phyloP scores from a whole-genome alignment of 169 alveolate species.

The Cryptosporidium bovis region DNA sequence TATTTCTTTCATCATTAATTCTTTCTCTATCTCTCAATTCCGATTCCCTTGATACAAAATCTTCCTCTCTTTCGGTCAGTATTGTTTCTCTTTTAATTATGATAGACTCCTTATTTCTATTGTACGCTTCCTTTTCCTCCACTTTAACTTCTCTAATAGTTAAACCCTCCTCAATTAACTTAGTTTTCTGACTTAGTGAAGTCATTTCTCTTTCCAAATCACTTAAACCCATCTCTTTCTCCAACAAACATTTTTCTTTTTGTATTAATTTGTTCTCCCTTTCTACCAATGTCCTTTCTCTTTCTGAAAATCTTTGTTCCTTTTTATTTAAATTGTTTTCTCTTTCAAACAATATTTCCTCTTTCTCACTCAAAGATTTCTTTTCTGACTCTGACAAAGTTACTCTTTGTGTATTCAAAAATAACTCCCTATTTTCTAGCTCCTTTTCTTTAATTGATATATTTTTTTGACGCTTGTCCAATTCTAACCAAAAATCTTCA shows the following conservation, averaged over 20 bases:
- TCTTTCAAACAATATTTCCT: slow-evolving; percentile 18
- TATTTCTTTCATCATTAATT: slow-evolving; percentile 2
- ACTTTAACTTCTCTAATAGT: slow-evolving; percentile 31
- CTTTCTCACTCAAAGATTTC: slow-evolving; percentile 39
- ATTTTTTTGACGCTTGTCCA: slow-evolving; percentile 45
- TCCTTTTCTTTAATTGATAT: slow-evolving; percentile 39
- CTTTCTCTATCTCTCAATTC: slow-evolving; percentile 46
- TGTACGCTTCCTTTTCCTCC: slow-evolving; percentile 35
- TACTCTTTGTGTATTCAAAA: slow-evolving; percentile 18
- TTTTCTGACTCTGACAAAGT: slow-evolving; percentile 48
- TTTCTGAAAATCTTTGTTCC: slow-evolving; percentile 20
- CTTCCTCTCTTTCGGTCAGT: slow-evolving; percentile 23
- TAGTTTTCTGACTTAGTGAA: neutral
- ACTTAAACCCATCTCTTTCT: slow-evolving; percentile 32
- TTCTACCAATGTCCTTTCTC: slow-evolving; percentile 21
- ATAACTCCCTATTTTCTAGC: slow-evolving; percentile 16
- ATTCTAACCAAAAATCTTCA: slow-evolving; percentile 64
- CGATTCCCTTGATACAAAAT: slow-evolving; percentile 1
- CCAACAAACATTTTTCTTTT: slow-evolving; percentile 41
- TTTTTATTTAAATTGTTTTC: slow-evolving; percentile 32
- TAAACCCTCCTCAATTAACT: slow-evolving; percentile 11
- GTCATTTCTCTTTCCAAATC: slow-evolving; percentile 52
- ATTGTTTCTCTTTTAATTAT: slow-evolving; percentile 13
- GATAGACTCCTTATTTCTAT: slow-evolving; percentile 17
- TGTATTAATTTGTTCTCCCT: slow-evolving; percentile 31